A percentile compares a stretch with the other conserved stretches of the same genome.
phyloP scores from a whole-genome alignment of 345 rosid species.

The Gynandropsis gynandra region DNA sequence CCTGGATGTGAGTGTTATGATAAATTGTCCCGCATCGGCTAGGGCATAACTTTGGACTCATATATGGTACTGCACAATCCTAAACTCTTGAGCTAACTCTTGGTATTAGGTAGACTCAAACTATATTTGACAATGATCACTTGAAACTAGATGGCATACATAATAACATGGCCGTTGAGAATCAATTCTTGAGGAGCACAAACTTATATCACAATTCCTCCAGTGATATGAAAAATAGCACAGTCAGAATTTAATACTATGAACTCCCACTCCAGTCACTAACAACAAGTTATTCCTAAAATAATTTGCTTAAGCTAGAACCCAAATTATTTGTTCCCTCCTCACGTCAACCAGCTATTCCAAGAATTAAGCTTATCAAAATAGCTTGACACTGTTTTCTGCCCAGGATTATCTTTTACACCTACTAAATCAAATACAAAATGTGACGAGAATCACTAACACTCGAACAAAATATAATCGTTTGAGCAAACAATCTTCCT shows the following conservation, averaged over 20 bases:
- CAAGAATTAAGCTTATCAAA: constrained; percentile 12
- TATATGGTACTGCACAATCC: too few species aligned
- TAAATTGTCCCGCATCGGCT: too few species aligned
- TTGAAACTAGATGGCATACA: too few species aligned
- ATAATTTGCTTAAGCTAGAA: not conserved
- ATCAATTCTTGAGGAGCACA: too few species aligned
- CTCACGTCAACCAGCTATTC: not conserved
- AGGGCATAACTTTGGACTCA: too few species aligned
- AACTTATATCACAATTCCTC: too few species aligned
- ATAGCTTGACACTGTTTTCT: not conserved
- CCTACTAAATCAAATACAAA: constrained; percentile 9
- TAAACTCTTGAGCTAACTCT: too few species aligned
- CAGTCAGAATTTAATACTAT: not conserved
- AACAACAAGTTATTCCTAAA: not conserved
- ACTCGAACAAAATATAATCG: not conserved
- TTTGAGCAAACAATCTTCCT: constrained; percentile 9
- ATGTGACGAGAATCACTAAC: constrained; percentile 5
- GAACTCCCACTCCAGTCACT: not conserved
- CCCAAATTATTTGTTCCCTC: not conserved
- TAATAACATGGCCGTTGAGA: too few species aligned
- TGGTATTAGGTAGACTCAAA: too few species aligned
- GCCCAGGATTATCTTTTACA: constrained; percentile 14
- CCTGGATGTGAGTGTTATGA: too few species aligned
- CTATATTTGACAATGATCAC: too few species aligned
- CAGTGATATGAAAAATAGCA: too few species aligned